Evolutionary conservation across 2,329 filamentous ascomycete species (phyloP), one percentile per base, ranked within the genome.

Genomic region (Fusarium musae): DNA sequence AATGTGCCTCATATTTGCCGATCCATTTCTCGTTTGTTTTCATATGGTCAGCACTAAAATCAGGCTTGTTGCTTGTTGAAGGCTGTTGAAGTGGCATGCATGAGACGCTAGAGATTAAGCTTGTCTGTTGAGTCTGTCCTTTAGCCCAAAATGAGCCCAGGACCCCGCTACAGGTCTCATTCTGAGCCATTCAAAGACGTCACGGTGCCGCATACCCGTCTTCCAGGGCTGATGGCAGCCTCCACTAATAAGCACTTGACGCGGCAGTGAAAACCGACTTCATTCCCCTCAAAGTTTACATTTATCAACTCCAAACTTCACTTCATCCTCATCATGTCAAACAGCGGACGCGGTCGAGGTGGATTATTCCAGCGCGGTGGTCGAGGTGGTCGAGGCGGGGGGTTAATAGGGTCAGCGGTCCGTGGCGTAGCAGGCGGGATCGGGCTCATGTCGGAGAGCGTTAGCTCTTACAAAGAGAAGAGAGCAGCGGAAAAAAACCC

Each of bases 381-480:
- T 19, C 62, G 59, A 16, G 63, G 53, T 13, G 50, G 62, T 6
- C 36, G 36, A 36, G 50, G 62, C 5, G 64, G 64, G 3, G 63
- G 64, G 2, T 21, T 67, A 3, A 42, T 67, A 30, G 50, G 64
- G 11, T 67, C 64, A 7, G 63, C 64, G 4, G 63, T 67, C 11
- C 64, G 64, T 9, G 54, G 64, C 16, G 64, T 67, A 15, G 64
- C 64, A 53, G 63, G 64, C 5, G 63, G 64, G 6, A 67, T 67
- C 19, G 63, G 64, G 7, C 64, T 67, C 7, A 46, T 67, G 10
- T 67, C 63, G 16, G 63, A 67, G 39, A 66, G 63, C 16, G 43
- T 66, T 10, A 66, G 61, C 32, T 44, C 64, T 21, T 67, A 67
- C 26, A 67, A 67, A 15, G 63, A 67, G 13, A 67, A 67, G 28